Evolutionary conservation across 371 early-diverging fungal genomes (phyloP).

Genomic region (Zancudomyces culisetae): DNA sequence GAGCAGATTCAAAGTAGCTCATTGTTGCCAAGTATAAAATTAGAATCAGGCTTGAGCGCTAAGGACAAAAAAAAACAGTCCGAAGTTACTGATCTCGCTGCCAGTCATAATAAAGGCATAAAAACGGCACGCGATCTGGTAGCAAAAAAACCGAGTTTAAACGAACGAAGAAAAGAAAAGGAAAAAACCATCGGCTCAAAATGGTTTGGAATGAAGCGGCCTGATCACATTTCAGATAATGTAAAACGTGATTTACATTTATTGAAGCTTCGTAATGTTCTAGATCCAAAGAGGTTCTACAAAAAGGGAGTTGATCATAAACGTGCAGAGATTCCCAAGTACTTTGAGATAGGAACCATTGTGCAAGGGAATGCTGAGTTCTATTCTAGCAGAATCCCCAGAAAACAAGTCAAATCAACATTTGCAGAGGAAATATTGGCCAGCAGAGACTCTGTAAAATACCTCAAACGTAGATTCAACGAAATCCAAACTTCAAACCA

Average conservation of each 20-base stretch:
- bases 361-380: conserved; percentile 79
- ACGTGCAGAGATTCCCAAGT: conserved; percentile 48
- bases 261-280: conserved; percentile 62
- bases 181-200: conserved; percentile 47
- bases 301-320: conserved; percentile 59
- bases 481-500: conserved; percentile 48
- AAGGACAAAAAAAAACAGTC: no score
- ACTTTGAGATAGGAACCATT: conserved; percentile 82
- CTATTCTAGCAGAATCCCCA: conserved; percentile 59
- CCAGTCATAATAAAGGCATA: no score
- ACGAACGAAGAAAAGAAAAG: no score
- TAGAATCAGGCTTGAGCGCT: no score
- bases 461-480: conserved; percentile 65
- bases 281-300: conserved; percentile 86
- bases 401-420: conserved; percentile 63
- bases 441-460: conserved; percentile 43
- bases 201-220: conserved; percentile 87
- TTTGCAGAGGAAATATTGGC: conserved; percentile 76
- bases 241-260: conserved; percentile 73
- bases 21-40: no score
- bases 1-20: no score
- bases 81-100: no score
- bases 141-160: no score
- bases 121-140: no score
- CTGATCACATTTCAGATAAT: conserved; percentile 70